A percentile compares a stretch with the other conserved stretches of the same genome.
Conservation (phyloP, 768 basidiomycete genomes). For the Lentinula raphanica region DNA sequence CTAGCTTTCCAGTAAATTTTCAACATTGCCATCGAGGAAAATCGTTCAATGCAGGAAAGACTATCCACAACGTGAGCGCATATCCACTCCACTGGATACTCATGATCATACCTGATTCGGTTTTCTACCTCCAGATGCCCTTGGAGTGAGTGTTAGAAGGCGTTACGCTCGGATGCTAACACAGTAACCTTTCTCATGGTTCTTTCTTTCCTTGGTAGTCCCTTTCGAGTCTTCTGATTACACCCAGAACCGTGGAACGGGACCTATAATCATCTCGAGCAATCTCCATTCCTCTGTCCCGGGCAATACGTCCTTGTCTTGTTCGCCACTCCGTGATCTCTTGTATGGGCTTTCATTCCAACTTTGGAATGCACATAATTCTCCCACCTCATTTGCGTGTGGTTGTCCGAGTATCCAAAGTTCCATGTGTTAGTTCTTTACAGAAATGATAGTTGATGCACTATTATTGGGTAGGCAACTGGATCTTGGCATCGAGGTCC, state of each 20-base stretch:
- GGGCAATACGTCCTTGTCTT: background rate
- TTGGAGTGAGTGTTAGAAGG: background rate
- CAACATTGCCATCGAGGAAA: background rate
- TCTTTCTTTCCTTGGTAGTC: background rate
- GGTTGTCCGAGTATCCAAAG: slow-evolving; percentile 2
- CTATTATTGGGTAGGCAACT: background rate
- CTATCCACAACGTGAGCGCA: background rate
- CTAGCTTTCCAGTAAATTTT: background rate
- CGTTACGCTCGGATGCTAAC: background rate
- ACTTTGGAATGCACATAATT: background rate
- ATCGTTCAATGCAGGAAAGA: background rate
- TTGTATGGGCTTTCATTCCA: background rate
- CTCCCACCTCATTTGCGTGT: slow-evolving; percentile 1
- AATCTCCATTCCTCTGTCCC: background rate
- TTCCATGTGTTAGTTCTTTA: background rate
- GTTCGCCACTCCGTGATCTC: background rate
- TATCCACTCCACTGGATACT: background rate
- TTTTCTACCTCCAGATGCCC: background rate
- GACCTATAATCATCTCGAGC: background rate
- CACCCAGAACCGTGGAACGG: background rate
- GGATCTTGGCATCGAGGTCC: background rate
- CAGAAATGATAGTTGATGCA: background rate
- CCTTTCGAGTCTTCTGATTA: background rate
- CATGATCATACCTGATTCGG: background rate
- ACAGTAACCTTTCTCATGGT: slow-evolving; percentile 1